Percentiles rank a stretch among this genome's conserved stretches.
Evolutionary conservation across 805 yeast species (phyloP).

Genomic region (Kurtzmaniella cleridarum): DNA sequence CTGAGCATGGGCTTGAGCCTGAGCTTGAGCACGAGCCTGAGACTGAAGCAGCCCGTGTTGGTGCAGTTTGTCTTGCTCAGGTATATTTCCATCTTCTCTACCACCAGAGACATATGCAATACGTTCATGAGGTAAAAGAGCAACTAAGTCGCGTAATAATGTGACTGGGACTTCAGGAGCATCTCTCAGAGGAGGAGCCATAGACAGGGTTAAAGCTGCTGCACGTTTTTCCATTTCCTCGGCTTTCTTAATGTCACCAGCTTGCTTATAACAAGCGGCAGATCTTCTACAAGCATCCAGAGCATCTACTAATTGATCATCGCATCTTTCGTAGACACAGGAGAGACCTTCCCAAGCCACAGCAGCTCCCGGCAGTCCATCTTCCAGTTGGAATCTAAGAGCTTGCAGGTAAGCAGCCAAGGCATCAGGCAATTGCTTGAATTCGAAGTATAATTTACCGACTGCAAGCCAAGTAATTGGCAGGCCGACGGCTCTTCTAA

Average conservation of each 20-base stretch:
- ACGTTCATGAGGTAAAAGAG: slow-evolving; percentile 36
- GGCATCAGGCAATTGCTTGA: slow-evolving; percentile 61
- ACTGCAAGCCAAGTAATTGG: slow-evolving; percentile 67
- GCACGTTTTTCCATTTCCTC: slow-evolving; percentile 40
- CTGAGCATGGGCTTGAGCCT: slow-evolving; percentile 10
- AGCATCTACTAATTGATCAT: slow-evolving; percentile 54
- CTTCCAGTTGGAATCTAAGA: slow-evolving; percentile 45
- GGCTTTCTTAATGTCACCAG: slow-evolving; percentile 41
- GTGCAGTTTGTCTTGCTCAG: slow-evolving; percentile 10
- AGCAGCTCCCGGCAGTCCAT: slow-evolving; percentile 42
- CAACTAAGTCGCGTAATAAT: slow-evolving; percentile 38
- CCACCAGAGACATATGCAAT: slow-evolving; percentile 31
- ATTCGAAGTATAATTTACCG: slow-evolving; percentile 53
- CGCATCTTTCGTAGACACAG: slow-evolving; percentile 60
- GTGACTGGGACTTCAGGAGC: slow-evolving; percentile 45
- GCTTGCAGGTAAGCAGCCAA: slow-evolving; percentile 66
- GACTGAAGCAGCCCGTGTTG: slow-evolving; percentile 8
- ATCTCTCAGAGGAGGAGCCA: slow-evolving; percentile 33
- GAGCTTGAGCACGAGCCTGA: slow-evolving; percentile 8
- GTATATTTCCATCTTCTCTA: slow-evolving; percentile 15
- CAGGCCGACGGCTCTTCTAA: slow-evolving; percentile 45
- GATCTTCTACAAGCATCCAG: slow-evolving; percentile 55
- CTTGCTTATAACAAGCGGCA: slow-evolving; percentile 42
- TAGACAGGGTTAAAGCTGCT: slow-evolving; percentile 34
- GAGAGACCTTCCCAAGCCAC: slow-evolving; percentile 63